These are phyloP conservation scores for Wickerhamiella lipophila DNA, from an alignment of 805 yeast genomes.

Conservation along the genomic window DNA sequence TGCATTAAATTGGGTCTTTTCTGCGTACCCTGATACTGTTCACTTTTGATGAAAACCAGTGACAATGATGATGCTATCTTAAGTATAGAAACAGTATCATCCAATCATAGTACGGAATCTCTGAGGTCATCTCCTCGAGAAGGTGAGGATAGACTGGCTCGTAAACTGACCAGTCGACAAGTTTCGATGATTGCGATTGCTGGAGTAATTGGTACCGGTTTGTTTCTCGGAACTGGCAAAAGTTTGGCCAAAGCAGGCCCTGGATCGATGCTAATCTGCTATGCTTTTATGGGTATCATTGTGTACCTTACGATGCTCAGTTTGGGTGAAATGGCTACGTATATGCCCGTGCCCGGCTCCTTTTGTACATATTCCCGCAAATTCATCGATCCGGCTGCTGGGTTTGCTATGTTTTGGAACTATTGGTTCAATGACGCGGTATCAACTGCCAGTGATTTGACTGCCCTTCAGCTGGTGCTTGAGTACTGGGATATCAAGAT, in stretches of 20 bases:
- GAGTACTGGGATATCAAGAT: constrained; percentile 36
- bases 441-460: constrained; percentile 37
- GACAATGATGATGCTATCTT: neutral
- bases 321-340: constrained; percentile 46
- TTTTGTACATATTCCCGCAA: constrained; percentile 39
- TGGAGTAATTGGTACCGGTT: constrained; percentile 64
- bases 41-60: neutral
- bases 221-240: constrained; percentile 40
- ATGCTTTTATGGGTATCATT: constrained; percentile 37
- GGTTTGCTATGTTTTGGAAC: constrained; percentile 39
- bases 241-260: constrained; percentile 42
- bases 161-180: constrained; percentile 32
- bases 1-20: neutral
- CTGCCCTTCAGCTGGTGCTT: constrained; percentile 36
- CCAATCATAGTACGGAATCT: neutral
- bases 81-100: neutral
- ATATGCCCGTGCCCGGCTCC: constrained; percentile 43
- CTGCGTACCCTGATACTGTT: neutral
- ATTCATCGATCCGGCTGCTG: constrained; percentile 39
- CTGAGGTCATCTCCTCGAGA: neutral
- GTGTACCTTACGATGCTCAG: constrained; percentile 42
- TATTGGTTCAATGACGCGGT: constrained; percentile 43
- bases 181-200: constrained; percentile 63
- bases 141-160: constrained; percentile 19
- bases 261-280: constrained; percentile 40